Conservation (phyloP, 306 rosid species). For the Cicer cuneatum region DNA sequence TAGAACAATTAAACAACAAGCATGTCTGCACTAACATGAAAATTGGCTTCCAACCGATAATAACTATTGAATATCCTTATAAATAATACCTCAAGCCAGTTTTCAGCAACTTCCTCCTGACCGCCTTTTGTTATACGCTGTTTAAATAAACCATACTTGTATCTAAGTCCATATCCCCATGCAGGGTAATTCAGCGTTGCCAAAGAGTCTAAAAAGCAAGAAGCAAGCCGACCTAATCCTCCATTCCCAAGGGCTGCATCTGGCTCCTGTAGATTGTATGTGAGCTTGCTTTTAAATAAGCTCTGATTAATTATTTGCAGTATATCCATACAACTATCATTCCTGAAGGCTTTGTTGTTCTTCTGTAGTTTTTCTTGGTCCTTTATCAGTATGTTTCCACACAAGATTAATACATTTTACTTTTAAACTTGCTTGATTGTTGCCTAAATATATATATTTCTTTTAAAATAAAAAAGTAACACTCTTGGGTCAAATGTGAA, state of each 20-base stretch:
- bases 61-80: conserved; percentile 5
- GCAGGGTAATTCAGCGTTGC: conserved; percentile 96
- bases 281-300: conserved; percentile 28
- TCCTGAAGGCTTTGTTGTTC: conserved; percentile 20
- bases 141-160: conserved; percentile 90
- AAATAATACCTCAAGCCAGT: conserved; percentile 88
- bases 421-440: conserved; percentile 21
- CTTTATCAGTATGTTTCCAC: conserved; percentile 22
- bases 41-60: conserved; percentile 14
- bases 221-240: conserved; percentile 95
- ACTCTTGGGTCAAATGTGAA: conserved; percentile 15
- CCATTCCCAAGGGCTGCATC: conserved; percentile 99
- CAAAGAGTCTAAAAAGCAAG: conserved; percentile 94
- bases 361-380: conserved; percentile 13
- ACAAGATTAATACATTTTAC: conserved; percentile 36
- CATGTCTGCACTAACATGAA: conserved; percentile 32
- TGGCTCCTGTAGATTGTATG: conserved; percentile 67
- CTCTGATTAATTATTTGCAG: conserved; percentile 21
- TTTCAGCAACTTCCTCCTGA: conserved; percentile 93
- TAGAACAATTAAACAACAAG: conserved; percentile 18
- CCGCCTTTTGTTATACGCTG: conserved; percentile 83
- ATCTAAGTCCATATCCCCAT: conserved; percentile 98
- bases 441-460: not conserved
- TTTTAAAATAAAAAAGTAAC: not conserved
- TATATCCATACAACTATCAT: conserved; percentile 16